Evolutionary conservation across 129 eudicot genomes (phyloP).

Genomic region (Centella asiatica): DNA sequence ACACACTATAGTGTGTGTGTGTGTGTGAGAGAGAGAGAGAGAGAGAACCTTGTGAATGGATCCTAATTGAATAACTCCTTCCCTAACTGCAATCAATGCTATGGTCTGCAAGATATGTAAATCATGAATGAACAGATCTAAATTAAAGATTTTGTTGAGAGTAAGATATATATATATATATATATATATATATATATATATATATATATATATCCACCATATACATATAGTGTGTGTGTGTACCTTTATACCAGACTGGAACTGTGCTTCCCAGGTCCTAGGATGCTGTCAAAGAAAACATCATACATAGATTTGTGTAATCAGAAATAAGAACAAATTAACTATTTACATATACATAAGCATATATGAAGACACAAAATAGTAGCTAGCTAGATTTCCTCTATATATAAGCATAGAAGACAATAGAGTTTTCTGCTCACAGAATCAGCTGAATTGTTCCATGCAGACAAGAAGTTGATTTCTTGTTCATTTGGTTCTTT

Average conservation of each 20-base stretch:
- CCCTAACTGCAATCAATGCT: constrained; percentile 95
- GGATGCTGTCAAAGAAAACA: constrained; percentile 61
- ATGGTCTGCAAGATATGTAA: constrained; percentile 59
- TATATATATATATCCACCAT: not conserved
- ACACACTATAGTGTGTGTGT: not conserved
- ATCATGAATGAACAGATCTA: not conserved
- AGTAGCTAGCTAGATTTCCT: too few species aligned
- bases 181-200: not conserved
- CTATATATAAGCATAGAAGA: too few species aligned
- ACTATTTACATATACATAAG: not conserved
- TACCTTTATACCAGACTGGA: constrained; percentile 98
- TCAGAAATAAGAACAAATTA: not conserved
- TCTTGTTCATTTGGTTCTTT: constrained; percentile 94
- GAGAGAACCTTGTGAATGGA: constrained; percentile 66
- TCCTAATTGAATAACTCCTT: constrained; percentile 97
- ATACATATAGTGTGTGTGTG: not conserved
- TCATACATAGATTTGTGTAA: not conserved
- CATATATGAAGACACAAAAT: too few species aligned
- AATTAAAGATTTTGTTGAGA: not conserved
- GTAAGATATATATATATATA: not conserved
- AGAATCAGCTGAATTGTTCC: constrained; percentile 96
- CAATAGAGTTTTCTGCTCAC: constrained; percentile 36
- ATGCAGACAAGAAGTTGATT: constrained; percentile 83
- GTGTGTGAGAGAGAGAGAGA: constrained; percentile 7
- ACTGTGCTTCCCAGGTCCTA: constrained; percentile 99